Conservation (phyloP, 352 stramenopile genomes). For the Peronosclerospora sorghi region DNA sequence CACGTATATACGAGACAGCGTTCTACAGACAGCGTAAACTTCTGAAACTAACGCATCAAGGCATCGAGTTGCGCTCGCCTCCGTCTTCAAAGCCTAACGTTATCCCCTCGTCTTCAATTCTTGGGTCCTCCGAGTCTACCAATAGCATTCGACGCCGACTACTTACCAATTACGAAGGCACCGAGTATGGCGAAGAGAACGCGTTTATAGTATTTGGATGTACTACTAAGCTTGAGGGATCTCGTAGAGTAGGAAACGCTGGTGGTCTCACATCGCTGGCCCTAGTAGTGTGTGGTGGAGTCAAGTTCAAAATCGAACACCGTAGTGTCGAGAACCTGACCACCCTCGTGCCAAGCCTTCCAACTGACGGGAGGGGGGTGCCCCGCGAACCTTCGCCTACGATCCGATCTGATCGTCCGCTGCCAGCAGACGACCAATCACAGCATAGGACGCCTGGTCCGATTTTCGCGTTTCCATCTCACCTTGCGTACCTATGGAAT, state of each 20-base stretch:
- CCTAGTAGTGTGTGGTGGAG: too few species aligned
- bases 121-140: slow-evolving; percentile 30
- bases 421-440: too few species aligned
- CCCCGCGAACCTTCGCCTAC: too few species aligned
- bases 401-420: too few species aligned
- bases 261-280: slow-evolving; percentile 14
- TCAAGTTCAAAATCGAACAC: too few species aligned
- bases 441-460: too few species aligned
- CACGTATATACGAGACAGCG: slow-evolving; percentile 16
- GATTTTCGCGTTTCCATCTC: too few species aligned
- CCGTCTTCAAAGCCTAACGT: slow-evolving; percentile 10
- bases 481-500: too few species aligned
- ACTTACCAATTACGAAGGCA: slow-evolving; percentile 13
- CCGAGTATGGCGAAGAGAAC: slow-evolving; percentile 11
- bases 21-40: slow-evolving; percentile 16
- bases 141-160: slow-evolving; percentile 12
- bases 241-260: slow-evolving; percentile 9
- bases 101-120: slow-evolving; percentile 32
- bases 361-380: too few species aligned
- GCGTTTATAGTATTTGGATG: slow-evolving; percentile 32
- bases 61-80: slow-evolving; percentile 23
- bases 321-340: too few species aligned
- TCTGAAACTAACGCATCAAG: slow-evolving; percentile 20
- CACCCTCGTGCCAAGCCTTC: too few species aligned
- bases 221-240: slow-evolving; percentile 6